These are phyloP conservation scores for Quercus robur DNA, from an alignment of 306 rosid species.

Conservation along the genomic window DNA sequence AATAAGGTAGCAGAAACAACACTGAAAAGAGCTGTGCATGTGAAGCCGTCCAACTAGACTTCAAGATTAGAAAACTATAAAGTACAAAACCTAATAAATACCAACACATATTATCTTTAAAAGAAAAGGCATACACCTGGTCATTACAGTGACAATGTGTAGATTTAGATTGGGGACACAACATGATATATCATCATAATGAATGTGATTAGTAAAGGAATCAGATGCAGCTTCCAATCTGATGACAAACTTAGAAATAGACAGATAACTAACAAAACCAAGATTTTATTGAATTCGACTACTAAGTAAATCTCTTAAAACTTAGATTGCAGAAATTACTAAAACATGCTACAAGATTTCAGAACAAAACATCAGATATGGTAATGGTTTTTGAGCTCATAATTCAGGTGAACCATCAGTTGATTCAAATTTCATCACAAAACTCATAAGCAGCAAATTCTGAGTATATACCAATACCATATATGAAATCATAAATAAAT, in stretches of 20 bases:
- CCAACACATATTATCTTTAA: not conserved
- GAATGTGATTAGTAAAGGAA: conserved; percentile 3
- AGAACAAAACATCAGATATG: not conserved
- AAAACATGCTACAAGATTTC: conserved; percentile 5
- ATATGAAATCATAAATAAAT: not conserved
- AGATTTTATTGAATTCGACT: not conserved
- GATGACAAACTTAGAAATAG: not conserved
- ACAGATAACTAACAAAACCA: not conserved
- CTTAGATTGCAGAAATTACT: not conserved
- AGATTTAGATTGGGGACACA: conserved; percentile 6
- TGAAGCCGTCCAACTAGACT: not conserved
- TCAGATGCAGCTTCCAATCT: conserved; percentile 5
- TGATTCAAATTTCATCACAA: not conserved
- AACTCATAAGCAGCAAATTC: not conserved
- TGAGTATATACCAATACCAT: not conserved
- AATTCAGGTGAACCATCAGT: not conserved
- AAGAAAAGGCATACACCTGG: not conserved
- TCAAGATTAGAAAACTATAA: not conserved
- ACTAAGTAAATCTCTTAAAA: not conserved
- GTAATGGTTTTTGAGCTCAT: not conserved
- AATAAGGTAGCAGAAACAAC: conserved; percentile 10
- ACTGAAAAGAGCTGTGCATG: not conserved
- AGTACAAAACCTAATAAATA: not conserved
- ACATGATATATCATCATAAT: not conserved
- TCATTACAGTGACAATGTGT: not conserved